These are phyloP conservation scores for Vinca major DNA, from an alignment of 305 asterid species.

Conservation along the genomic window DNA sequence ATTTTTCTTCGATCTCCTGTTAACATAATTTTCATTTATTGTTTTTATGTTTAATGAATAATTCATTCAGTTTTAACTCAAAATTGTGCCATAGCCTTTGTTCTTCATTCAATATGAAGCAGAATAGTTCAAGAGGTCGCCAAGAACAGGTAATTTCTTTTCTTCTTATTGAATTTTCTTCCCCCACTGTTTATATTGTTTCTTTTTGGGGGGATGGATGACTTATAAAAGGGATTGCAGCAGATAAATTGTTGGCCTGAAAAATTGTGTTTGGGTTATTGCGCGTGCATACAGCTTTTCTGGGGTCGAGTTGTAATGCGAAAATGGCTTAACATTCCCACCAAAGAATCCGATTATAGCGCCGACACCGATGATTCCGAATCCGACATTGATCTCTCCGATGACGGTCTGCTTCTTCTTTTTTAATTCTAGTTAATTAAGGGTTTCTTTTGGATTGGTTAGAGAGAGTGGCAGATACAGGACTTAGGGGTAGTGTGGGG, in stretches of 20 bases:
- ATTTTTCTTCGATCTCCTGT: no score
- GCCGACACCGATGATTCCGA: constrained; percentile 54
- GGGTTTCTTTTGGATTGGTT: no score
- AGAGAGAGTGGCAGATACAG: no score
- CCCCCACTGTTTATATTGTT: neutral
- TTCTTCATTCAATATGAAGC: constrained; percentile 16
- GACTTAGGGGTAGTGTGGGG: no score
- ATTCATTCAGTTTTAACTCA: neutral
- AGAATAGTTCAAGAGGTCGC: constrained; percentile 9
- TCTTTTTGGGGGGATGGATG: constrained; percentile 13
- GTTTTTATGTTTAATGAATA: neutral
- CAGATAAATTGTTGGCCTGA: constrained; percentile 50
- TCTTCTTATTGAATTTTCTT: neutral
- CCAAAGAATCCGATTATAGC: constrained; percentile 52
- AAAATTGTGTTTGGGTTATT: constrained; percentile 67
- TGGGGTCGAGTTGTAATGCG: constrained; percentile 79
- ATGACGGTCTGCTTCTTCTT: constrained; percentile 32
- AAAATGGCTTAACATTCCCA: constrained; percentile 55
- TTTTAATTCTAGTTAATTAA: no score
- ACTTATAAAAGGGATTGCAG: constrained; percentile 48
- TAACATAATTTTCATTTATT: no score
- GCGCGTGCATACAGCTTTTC: constrained; percentile 74
- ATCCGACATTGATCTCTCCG: constrained; percentile 28
- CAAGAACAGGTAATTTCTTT: constrained; percentile 14
- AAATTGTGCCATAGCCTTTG: constrained; percentile 1